A percentile compares a stretch with the other conserved stretches of the same genome.
Evolutionary conservation across 495 filamentous ascomycete genomes (phyloP).

Genomic region (Penicillium argentinense): DNA sequence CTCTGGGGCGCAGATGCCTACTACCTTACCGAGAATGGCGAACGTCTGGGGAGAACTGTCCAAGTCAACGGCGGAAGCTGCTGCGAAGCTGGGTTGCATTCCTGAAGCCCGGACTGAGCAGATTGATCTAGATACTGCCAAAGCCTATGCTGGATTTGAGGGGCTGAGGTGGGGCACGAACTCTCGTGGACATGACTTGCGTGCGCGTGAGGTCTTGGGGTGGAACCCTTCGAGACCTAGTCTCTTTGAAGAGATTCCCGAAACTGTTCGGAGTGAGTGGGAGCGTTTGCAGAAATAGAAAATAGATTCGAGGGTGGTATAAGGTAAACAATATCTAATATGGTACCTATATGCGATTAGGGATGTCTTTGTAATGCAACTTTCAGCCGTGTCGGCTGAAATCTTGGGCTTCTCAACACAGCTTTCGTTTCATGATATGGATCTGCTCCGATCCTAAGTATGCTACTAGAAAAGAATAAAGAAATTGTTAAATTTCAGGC

Average conservation of each 20-base stretch:
- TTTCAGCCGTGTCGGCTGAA: too few relatives aligned
- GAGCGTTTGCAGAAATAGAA: constrained; percentile 13
- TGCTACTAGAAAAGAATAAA: too few relatives aligned
- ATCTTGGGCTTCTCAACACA: too few relatives aligned
- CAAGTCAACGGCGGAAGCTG: constrained; percentile 54
- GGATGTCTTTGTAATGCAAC: too few relatives aligned
- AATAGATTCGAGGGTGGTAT: not conserved
- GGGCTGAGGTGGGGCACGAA: constrained; percentile 54
- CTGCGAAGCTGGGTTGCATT: constrained; percentile 59
- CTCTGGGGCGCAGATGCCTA: constrained; percentile 70
- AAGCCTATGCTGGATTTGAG: constrained; percentile 35
- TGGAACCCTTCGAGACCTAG: constrained; percentile 54
- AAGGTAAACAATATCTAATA: too few relatives aligned
- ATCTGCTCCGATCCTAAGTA: too few relatives aligned
- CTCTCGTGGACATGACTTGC: constrained; percentile 53
- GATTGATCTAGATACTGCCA: constrained; percentile 27
- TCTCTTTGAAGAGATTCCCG: constrained; percentile 52
- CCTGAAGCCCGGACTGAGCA: constrained; percentile 46
- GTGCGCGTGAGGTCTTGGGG: constrained; percentile 59
- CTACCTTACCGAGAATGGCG: constrained; percentile 68
- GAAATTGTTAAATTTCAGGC: too few relatives aligned
- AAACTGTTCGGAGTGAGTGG: constrained; percentile 37
- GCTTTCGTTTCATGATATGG: too few relatives aligned
- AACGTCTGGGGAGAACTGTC: constrained; percentile 67
- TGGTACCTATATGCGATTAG: too few relatives aligned